phyloP scores from a whole-genome alignment of 352 stramenopile species.

The Globisporangium iwayamae region DNA sequence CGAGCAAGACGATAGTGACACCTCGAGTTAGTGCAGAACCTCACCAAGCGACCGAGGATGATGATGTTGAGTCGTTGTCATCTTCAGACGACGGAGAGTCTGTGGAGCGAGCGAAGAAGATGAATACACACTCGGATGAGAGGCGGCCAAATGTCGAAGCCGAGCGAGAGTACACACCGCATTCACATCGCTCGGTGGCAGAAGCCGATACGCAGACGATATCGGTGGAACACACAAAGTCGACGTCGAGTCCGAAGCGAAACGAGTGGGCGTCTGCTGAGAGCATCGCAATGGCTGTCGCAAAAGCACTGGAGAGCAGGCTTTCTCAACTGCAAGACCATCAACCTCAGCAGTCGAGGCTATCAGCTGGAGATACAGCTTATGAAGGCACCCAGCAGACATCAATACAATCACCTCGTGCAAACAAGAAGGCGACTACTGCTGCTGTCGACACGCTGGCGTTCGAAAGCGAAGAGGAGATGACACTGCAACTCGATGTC shows the following conservation, averaged over 20 bases:
- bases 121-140: background rate
- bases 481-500: slow-evolving; percentile 55
- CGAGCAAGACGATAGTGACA: background rate
- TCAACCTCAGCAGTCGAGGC: background rate
- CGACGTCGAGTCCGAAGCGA: slow-evolving; percentile 1
- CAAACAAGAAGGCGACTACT: background rate
- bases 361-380: background rate
- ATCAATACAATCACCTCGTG: background rate
- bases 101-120: background rate
- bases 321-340: slow-evolving; percentile 20
- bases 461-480: slow-evolving; percentile 55
- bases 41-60: background rate
- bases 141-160: background rate
- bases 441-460: slow-evolving; percentile 22
- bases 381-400: background rate
- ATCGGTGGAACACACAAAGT: background rate
- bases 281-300: slow-evolving; percentile 37
- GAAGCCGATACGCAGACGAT: background rate
- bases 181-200: background rate
- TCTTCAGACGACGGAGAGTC: slow-evolving; percentile 14
- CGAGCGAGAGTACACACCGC: background rate
- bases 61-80: slow-evolving; percentile 20
- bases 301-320: slow-evolving; percentile 35
- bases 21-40: background rate
- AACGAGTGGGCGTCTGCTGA: slow-evolving; percentile 20